Conservation (phyloP, 2,329 filamentous ascomycete species). For the Magnaporthiopsis rhizophila region DNA sequence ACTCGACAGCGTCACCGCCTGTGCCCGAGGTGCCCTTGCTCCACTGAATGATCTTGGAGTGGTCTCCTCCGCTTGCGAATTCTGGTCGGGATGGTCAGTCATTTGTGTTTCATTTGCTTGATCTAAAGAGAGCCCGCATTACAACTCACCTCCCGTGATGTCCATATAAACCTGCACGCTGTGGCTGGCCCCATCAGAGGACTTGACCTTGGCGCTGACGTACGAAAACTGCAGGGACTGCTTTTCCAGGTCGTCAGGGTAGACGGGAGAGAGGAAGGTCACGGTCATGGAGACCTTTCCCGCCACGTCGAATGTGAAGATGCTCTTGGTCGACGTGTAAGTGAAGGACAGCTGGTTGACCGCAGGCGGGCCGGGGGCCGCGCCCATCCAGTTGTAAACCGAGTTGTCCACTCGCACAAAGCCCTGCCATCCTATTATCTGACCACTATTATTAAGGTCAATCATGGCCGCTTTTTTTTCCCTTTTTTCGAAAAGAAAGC, state of each 20-base stretch:
- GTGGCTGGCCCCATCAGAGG: constrained; percentile 54
- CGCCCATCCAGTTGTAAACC: constrained; percentile 61
- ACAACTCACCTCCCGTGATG: constrained; percentile 53
- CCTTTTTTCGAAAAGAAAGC: background rate
- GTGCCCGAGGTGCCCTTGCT: constrained; percentile 40
- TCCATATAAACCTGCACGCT: constrained; percentile 65
- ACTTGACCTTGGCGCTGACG: constrained; percentile 53
- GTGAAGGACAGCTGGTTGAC: constrained; percentile 56
- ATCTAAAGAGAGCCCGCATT: background rate
- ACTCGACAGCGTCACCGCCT: constrained; percentile 58
- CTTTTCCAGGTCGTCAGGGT: constrained; percentile 54
- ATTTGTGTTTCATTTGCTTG: too few relatives aligned
- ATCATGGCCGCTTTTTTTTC: background rate
- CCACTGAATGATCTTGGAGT: constrained; percentile 51
- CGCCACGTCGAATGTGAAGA: constrained; percentile 59
- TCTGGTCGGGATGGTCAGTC: constrained; percentile 35
- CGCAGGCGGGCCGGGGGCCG: constrained; percentile 34
- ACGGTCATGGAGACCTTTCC: constrained; percentile 55
- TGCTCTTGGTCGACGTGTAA: constrained; percentile 66
- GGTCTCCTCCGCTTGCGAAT: constrained; percentile 59
- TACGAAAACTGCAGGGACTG: constrained; percentile 68
- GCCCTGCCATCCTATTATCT: constrained; percentile 58
- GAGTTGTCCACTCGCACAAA: constrained; percentile 59
- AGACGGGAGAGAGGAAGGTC: constrained; percentile 64
- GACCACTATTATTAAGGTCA: constrained; percentile 30